Conservation (phyloP, 345 rosid genomes). For the Aethionema arabicum region DNA sequence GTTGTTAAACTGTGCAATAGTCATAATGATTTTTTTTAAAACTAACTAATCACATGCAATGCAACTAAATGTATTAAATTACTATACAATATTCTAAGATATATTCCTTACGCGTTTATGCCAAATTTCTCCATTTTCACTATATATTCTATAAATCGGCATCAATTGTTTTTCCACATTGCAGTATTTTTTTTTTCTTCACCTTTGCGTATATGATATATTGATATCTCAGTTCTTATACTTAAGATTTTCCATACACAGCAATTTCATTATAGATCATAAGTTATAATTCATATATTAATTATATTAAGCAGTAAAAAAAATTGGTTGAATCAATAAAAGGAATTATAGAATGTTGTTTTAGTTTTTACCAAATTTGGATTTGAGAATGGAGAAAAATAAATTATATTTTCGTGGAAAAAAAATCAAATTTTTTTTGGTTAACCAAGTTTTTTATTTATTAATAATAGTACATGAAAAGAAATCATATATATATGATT, state of each 20-base stretch:
- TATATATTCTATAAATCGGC: slow-evolving; percentile 15
- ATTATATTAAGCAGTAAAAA: no score
- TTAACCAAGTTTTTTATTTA: no score
- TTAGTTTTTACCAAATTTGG: no score
- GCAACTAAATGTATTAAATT: background rate
- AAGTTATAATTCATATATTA: background rate
- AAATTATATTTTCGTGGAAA: no score
- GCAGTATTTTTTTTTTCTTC: slow-evolving; percentile 27
- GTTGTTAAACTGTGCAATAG: no score
- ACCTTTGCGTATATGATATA: slow-evolving; percentile 27
- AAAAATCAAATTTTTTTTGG: no score
- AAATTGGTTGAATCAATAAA: no score
- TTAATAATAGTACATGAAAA: no score
- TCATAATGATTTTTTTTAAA: background rate
- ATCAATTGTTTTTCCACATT: slow-evolving; percentile 32
- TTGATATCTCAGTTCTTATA: slow-evolving; percentile 14
- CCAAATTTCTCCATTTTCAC: slow-evolving; percentile 20
- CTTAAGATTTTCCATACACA: slow-evolving; percentile 13
- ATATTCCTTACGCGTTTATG: slow-evolving; percentile 17
- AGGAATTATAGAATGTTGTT: no score
- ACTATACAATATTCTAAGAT: slow-evolving; percentile 9
- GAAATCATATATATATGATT: no score
- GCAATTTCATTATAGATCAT: background rate
- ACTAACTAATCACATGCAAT: slow-evolving; percentile 21
- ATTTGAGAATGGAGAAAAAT: no score